These are phyloP conservation scores for Ophiocordyceps camponoti-saundersi DNA, from an alignment of 2,329 filamentous ascomycete species.

Conservation along the genomic window DNA sequence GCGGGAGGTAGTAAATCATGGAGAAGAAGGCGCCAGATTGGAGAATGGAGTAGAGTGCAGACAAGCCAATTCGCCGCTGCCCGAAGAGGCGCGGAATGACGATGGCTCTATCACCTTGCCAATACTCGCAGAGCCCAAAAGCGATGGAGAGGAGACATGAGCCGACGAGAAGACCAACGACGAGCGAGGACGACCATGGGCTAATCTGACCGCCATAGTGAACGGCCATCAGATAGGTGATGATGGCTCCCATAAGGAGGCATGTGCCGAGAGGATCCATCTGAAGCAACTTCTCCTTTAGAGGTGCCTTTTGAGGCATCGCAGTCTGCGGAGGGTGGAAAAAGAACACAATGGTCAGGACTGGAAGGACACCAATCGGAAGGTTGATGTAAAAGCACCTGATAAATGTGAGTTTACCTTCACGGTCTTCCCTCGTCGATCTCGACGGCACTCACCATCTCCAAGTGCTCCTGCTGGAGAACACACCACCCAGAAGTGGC, in stretches of 20 bases:
- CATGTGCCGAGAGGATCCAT: slow-evolving; percentile 28
- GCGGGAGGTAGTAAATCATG: slow-evolving; percentile 28
- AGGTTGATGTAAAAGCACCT: slow-evolving; percentile 19
- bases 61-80: slow-evolving; percentile 5
- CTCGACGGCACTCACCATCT: slow-evolving; percentile 13
- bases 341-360: slow-evolving; percentile 19
- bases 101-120: slow-evolving; percentile 27
- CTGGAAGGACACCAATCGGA: slow-evolving; percentile 17
- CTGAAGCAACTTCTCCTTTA: slow-evolving; percentile 27
- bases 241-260: slow-evolving; percentile 24
- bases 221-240: slow-evolving; percentile 27
- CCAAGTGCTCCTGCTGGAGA: slow-evolving; percentile 19
- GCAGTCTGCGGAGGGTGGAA: slow-evolving; percentile 24
- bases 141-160: slow-evolving; percentile 14
- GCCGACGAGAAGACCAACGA: slow-evolving; percentile 26
- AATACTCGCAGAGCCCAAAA: slow-evolving; percentile 21
- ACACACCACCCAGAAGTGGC: slow-evolving; percentile 19
- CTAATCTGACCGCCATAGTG: slow-evolving; percentile 29
- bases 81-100: slow-evolving; percentile 18
- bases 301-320: slow-evolving; percentile 16
- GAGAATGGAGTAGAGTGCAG: slow-evolving; percentile 20
- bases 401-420: neutral
- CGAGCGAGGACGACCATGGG: slow-evolving; percentile 20
- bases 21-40: slow-evolving; percentile 23
- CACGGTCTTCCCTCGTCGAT: neutral